Conservation (phyloP, 2,329 filamentous ascomycete genomes). For the Incumbomyces delicatus region DNA sequence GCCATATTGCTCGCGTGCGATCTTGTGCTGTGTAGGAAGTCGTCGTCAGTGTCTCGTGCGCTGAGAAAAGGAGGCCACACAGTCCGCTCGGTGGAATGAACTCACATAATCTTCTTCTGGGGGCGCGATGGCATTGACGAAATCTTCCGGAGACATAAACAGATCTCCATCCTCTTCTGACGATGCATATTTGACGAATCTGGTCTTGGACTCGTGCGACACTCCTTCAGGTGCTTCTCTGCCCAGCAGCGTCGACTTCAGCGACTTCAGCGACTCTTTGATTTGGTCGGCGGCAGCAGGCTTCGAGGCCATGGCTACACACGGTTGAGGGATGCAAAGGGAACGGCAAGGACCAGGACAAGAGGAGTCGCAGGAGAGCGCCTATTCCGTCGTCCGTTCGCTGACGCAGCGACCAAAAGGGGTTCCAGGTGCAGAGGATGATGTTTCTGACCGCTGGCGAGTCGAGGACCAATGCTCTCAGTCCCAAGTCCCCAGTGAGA, state of each 20-base stretch:
- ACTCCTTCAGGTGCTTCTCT: constrained; percentile 48
- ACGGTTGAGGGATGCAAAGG: too few relatives aligned
- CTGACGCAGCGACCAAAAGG: too few relatives aligned
- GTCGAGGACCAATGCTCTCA: too few relatives aligned
- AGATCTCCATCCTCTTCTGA: constrained; percentile 69
- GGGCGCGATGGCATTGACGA: constrained; percentile 83
- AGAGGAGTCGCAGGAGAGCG: too few relatives aligned
- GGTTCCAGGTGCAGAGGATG: too few relatives aligned
- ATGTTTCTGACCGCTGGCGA: too few relatives aligned
- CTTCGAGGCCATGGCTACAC: constrained; percentile 31
- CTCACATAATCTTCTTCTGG: constrained; percentile 82
- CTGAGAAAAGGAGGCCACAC: too few relatives aligned
- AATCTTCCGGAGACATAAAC: constrained; percentile 75
- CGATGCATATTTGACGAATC: constrained; percentile 66
- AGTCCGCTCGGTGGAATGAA: too few relatives aligned
- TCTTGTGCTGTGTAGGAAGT: constrained; percentile 65
- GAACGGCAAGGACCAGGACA: too few relatives aligned
- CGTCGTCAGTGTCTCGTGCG: neutral
- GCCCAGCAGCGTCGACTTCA: constrained; percentile 74
- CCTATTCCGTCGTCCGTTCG: too few relatives aligned
- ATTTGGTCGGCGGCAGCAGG: constrained; percentile 23
- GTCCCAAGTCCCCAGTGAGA: too few relatives aligned
- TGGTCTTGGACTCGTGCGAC: constrained; percentile 63
- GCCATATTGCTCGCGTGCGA: constrained; percentile 88
- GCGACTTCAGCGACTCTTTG: constrained; percentile 48